Conservation (phyloP, 1,284 basidiomycete species). For the Anthracocystis walkeri region DNA sequence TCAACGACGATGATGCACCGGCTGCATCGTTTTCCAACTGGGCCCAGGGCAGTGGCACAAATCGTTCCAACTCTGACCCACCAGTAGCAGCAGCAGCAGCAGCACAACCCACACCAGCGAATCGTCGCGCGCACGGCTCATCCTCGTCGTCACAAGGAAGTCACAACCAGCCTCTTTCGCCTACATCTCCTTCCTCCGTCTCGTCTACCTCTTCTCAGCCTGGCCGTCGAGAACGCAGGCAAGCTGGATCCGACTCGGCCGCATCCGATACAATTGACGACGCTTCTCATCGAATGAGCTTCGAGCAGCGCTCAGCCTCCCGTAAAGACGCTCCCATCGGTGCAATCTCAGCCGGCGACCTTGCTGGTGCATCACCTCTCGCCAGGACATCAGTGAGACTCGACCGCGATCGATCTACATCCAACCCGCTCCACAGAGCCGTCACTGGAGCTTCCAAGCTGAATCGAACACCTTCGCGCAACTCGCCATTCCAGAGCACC, state of each 20-base stretch:
- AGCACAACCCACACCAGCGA: background rate
- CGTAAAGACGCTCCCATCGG: conserved; percentile 17
- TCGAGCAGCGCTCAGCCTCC: conserved; percentile 15
- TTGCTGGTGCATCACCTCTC: conserved; percentile 19
- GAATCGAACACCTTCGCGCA: conserved; percentile 30
- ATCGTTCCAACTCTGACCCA: conserved; percentile 15
- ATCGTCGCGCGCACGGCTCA: conserved; percentile 22
- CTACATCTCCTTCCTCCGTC: conserved; percentile 38
- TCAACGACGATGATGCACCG: conserved; percentile 14
- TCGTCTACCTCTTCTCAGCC: conserved; percentile 30
- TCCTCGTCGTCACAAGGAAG: conserved; percentile 32
- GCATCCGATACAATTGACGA: conserved; percentile 33
- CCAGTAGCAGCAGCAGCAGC: conserved; percentile 9
- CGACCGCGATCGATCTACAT: conserved; percentile 38
- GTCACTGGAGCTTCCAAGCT: conserved; percentile 27
- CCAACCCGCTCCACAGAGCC: conserved; percentile 41
- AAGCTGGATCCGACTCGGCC: conserved; percentile 29
- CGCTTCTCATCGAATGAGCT: conserved; percentile 12
- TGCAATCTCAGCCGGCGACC: conserved; percentile 10
- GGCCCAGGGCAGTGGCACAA: background rate
- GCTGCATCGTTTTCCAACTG: conserved; percentile 9
- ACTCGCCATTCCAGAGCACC: conserved; percentile 19
- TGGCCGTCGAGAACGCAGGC: conserved; percentile 23
- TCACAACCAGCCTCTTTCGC: conserved; percentile 26
- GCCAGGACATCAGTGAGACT: conserved; percentile 21